Conservation (phyloP, 306 rosid genomes). For the Cucurbita moschata region DNA sequence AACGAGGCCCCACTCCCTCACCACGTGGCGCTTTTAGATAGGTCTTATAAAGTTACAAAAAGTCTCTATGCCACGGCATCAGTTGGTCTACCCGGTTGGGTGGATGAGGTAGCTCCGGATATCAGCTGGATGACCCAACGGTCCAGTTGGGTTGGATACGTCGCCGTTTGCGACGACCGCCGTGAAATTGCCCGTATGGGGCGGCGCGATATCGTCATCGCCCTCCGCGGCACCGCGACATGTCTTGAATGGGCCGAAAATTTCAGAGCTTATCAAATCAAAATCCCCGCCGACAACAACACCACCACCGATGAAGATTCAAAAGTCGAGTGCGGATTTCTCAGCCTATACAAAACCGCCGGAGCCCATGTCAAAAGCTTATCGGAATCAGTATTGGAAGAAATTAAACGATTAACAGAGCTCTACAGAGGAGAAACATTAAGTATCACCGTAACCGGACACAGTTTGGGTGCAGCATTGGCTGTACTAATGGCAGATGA, state of each 20-base stretch:
- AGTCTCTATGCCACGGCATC: slow-evolving; percentile 87
- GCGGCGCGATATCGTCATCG: slow-evolving; percentile 64
- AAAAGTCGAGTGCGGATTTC: slow-evolving; percentile 71
- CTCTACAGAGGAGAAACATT: slow-evolving; percentile 48
- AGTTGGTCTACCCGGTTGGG: slow-evolving; percentile 60
- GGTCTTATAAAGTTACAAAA: slow-evolving; percentile 55
- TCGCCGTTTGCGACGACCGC: slow-evolving; percentile 73
- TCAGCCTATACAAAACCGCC: slow-evolving; percentile 49
- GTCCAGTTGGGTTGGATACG: slow-evolving; percentile 87
- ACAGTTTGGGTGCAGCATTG: slow-evolving; percentile 74
- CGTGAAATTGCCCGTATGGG: slow-evolving; percentile 75
- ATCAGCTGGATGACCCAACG: slow-evolving; percentile 97
- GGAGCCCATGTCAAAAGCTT: slow-evolving; percentile 70
- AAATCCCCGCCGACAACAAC: background rate
- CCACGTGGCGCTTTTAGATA: slow-evolving; percentile 39
- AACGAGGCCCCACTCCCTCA: slow-evolving; percentile 29
- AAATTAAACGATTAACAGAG: slow-evolving; percentile 34
- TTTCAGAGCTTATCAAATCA: slow-evolving; percentile 42
- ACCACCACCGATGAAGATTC: slow-evolving; percentile 14
- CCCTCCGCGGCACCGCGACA: slow-evolving; percentile 86
- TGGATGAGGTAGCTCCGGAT: slow-evolving; percentile 70
- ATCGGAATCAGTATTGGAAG: slow-evolving; percentile 55
- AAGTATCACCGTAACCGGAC: slow-evolving; percentile 78
- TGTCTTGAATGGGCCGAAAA: slow-evolving; percentile 96
- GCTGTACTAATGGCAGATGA: slow-evolving; percentile 73